Evolutionary conservation across 805 yeast species (phyloP).

Genomic region (Cyberlindnera sargentensis): DNA sequence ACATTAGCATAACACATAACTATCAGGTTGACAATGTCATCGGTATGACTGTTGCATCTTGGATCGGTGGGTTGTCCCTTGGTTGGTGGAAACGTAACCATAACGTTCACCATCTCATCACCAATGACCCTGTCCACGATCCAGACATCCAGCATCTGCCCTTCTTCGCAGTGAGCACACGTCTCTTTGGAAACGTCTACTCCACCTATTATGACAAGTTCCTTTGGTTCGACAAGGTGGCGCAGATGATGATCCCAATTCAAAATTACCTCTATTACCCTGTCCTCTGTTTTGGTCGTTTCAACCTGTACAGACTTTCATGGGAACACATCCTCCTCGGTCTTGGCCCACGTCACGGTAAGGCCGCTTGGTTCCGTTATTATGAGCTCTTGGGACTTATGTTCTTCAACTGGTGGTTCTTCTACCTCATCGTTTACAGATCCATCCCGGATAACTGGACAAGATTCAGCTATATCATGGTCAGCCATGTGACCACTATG

Average conservation of each 20-base stretch:
- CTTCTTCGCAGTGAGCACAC: slow-evolving; percentile 76
- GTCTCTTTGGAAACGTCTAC: slow-evolving; percentile 60
- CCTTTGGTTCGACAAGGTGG: slow-evolving; percentile 61
- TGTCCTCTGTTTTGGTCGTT: slow-evolving; percentile 73
- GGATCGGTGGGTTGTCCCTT: slow-evolving; percentile 77
- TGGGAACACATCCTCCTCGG: slow-evolving; percentile 75
- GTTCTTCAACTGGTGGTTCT: slow-evolving; percentile 77
- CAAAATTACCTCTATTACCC: slow-evolving; percentile 75
- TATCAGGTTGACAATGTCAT: slow-evolving; percentile 69
- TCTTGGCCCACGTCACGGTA: slow-evolving; percentile 71
- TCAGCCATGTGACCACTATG: slow-evolving; percentile 79
- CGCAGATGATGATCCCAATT: slow-evolving; percentile 48
- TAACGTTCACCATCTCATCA: slow-evolving; percentile 84
- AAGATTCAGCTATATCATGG: slow-evolving; percentile 53
- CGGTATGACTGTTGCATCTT: slow-evolving; percentile 70
- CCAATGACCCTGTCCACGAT: slow-evolving; percentile 92
- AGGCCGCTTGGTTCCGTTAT: slow-evolving; percentile 83
- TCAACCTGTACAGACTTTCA: slow-evolving; percentile 74
- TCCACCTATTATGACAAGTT: slow-evolving; percentile 73
- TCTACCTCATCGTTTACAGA: slow-evolving; percentile 51
- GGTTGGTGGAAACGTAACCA: slow-evolving; percentile 97
- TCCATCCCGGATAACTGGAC: slow-evolving; percentile 45
- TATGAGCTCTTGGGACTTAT: slow-evolving; percentile 64
- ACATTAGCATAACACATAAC: slow-evolving; percentile 73
- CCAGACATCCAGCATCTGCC: slow-evolving; percentile 94